Percentiles rank a stretch among this genome's conserved stretches.
Evolutionary conservation across 345 rosid species (phyloP).

Genomic region (Noccaea caerulescens): DNA sequence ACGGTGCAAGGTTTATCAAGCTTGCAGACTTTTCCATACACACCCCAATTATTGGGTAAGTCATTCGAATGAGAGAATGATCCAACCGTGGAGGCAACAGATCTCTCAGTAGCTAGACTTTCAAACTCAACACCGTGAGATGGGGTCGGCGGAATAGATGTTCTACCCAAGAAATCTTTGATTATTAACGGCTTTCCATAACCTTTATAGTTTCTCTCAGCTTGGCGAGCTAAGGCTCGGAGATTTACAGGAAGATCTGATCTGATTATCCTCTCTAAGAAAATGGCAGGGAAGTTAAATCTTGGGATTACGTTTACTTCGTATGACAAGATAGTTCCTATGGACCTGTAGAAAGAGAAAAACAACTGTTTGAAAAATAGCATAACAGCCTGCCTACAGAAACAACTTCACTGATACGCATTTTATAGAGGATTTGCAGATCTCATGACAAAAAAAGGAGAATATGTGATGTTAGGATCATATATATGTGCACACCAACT

Average conservation of each 20-base stretch:
- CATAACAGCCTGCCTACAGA: slow-evolving; percentile 7
- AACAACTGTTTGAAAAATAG: neutral
- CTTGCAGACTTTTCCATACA: slow-evolving; percentile 77
- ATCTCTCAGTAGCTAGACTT: slow-evolving; percentile 43
- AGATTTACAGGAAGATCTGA: slow-evolving; percentile 97
- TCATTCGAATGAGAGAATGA: slow-evolving; percentile 56
- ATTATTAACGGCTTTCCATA: slow-evolving; percentile 46
- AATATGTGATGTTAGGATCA: slow-evolving; percentile 5
- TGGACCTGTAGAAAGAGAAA: slow-evolving; percentile 53
- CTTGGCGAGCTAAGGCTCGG: slow-evolving; percentile 78
- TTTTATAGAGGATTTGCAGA: slow-evolving; percentile 1
- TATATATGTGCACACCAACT: slow-evolving; percentile 3
- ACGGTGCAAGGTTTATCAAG: slow-evolving; percentile 78
- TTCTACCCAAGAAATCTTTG: slow-evolving; percentile 43
- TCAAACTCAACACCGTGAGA: slow-evolving; percentile 47
- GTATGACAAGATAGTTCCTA: slow-evolving; percentile 67
- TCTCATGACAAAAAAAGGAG: neutral
- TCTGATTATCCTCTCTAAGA: slow-evolving; percentile 89
- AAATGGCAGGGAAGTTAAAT: slow-evolving; percentile 90
- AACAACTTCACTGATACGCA: slow-evolving; percentile 11
- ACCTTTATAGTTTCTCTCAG: slow-evolving; percentile 61
- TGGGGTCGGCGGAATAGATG: slow-evolving; percentile 38
- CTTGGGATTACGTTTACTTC: slow-evolving; percentile 91
- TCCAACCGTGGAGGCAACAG: slow-evolving; percentile 48
- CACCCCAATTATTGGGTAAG: slow-evolving; percentile 69